phyloP scores from a whole-genome alignment of 2,329 filamentous ascomycete species.

The Botrytis galanthina region DNA sequence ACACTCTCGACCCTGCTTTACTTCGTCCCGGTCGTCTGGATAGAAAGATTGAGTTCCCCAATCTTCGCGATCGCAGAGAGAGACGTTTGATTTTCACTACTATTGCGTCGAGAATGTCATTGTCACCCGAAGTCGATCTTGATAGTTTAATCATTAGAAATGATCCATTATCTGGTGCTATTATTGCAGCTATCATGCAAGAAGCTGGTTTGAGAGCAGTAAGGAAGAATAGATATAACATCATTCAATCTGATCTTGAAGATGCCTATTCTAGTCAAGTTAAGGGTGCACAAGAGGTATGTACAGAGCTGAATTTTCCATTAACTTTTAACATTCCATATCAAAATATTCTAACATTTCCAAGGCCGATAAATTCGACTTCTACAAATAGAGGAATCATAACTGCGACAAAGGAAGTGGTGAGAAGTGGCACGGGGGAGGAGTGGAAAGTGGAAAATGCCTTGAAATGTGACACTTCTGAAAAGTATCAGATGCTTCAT shows the following conservation, averaged over 20 bases:
- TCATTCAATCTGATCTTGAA: conserved; percentile 94
- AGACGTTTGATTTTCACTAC: conserved; percentile 94
- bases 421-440: not conserved
- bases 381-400: conserved; percentile 66
- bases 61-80: conserved; percentile 87
- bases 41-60: conserved; percentile 99
- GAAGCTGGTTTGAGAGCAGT: conserved; percentile 93
- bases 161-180: conserved; percentile 88
- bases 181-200: conserved; percentile 99
- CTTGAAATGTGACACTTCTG: conserved; percentile 6
- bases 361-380: conserved; percentile 75
- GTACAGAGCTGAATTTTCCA: conserved; percentile 44
- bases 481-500: conserved; percentile 11
- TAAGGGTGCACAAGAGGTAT: conserved; percentile 71
- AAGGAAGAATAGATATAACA: conserved; percentile 98
- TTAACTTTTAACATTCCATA: not conserved
- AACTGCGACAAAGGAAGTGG: not conserved
- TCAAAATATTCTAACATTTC: conserved; percentile 37
- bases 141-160: conserved; percentile 96
- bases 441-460: conserved; percentile 1
- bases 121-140: conserved; percentile 93
- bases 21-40: conserved; percentile 93
- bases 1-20: conserved; percentile 92
- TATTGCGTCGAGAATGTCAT: conserved; percentile 95
- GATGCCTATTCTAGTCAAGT: conserved; percentile 97